phyloP scores from a whole-genome alignment of 495 filamentous ascomycete genomes.

The Penicillium dipodomyicola region DNA sequence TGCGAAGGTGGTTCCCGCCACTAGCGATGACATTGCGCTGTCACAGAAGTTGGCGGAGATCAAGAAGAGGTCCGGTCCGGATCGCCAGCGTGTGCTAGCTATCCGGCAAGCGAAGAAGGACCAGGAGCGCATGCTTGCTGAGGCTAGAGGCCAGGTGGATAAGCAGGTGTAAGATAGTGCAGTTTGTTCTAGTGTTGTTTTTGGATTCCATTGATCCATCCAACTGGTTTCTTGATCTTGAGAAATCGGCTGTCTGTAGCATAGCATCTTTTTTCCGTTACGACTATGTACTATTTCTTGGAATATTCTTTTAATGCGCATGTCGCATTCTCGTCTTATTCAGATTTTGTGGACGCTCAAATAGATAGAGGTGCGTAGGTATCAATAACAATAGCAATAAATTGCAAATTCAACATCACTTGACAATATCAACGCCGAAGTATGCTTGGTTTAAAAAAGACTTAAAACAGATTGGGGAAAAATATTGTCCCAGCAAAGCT shows the following conservation, averaged over 20 bases:
- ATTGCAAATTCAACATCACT: neutral
- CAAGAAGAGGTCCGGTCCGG: constrained; percentile 47
- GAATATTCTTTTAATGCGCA: constrained; percentile 21
- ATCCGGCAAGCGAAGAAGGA: constrained; percentile 58
- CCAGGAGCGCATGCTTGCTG: constrained; percentile 62
- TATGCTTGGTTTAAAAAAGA: neutral
- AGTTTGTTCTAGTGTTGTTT: constrained; percentile 14
- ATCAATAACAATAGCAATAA: constrained; percentile 3
- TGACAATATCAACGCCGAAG: constrained; percentile 1
- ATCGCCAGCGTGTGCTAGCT: constrained; percentile 53
- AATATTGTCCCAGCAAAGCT: constrained; percentile 1
- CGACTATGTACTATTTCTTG: constrained; percentile 24
- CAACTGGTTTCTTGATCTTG: constrained; percentile 12
- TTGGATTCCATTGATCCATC: constrained; percentile 16
- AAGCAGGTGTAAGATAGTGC: constrained; percentile 31
- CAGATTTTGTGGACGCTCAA: neutral
- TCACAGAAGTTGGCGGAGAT: constrained; percentile 59
- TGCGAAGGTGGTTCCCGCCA: constrained; percentile 58
- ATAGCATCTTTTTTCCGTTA: constrained; percentile 37
- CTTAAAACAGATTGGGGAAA: neutral
- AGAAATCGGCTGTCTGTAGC: constrained; percentile 35
- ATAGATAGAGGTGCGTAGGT: neutral
- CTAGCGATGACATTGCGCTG: constrained; percentile 58
- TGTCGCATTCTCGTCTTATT: neutral
- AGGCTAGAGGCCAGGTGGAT: constrained; percentile 50